Evolutionary conservation across 192 early-diverging fungal species (phyloP), one percentile per base, ranked within the genome.

Genomic region (Endogone sp.): DNA sequence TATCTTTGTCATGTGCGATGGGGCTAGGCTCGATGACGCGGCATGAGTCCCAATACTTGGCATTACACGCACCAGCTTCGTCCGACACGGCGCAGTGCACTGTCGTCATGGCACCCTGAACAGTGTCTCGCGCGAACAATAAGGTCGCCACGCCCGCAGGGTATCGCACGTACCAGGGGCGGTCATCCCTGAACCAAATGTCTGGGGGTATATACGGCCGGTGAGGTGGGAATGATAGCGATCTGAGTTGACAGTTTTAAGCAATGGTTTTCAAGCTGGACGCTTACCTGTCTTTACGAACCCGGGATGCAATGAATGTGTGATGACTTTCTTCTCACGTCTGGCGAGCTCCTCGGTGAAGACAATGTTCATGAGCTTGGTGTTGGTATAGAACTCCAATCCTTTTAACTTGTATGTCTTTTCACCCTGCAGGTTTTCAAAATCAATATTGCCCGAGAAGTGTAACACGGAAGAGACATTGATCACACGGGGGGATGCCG

Each of bases 331-430:
- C 2, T 79, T 32, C 32, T 72, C 56, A 2, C 74, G 69, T 16
- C 37, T 49, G 49, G 81, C 78, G 9, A 91, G 74, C 24, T 80
- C 73, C 21, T 71, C 75, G 0, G 79, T 66, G 71, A 85, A 88
- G 21, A 84, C 72, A 25, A 84, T 71, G 55, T 84, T 86, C 60
- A 83, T 76, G 68, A 87, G 71, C 76, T 91, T 91, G 9, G 78
- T 75, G 21, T 79, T 71, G 25, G 76, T 78, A 68, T 89, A 88
- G 56, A 69, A 56, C 20, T 63, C 54, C 21, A 66, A 63, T 3
- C 74, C 55, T n/a, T n/a, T n/a, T n/a, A n/a, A n/a, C 16, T 49
- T 49, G 37, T 49, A 49, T 6, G 1, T 16, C 49, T 79, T 64
- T 25, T 68, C 61, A 62, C 77, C 31, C 21, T 80, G 60, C 20